Base-by-base conservation (phyloP, 1,284 basidiomycete genomes). In the Microbotryomycetes sp. region DNA sequence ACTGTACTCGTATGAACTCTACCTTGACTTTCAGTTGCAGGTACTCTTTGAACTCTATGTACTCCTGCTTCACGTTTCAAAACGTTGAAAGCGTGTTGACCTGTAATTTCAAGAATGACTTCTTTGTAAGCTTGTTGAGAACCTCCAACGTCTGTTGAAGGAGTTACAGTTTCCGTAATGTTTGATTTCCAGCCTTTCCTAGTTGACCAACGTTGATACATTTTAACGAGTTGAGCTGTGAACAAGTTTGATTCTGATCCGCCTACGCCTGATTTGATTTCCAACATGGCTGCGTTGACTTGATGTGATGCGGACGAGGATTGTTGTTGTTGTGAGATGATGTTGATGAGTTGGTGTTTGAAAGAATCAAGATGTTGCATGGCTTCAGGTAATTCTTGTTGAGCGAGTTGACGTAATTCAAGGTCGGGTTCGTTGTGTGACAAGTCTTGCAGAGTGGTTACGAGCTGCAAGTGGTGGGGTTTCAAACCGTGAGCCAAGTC, bases 1-100 rank as follows among this genome's bases (percentile, higher is more conserved):
- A 93, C 88, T 0, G 94, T 97, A 71, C 90, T 93, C 0, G 92
- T 97, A 73, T 98, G 94, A 22, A 92, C 84, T 58, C 94, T 81
- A 4, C 92, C 92, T 58, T 84, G 84, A 1, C 86, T 80, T 69
- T 97, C 92, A 1, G 92, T 97, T 0, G 84, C 84, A 0, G 94
- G 96, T 1, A 98, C 88, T 28, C 96, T 79, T 78, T 98, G 94
- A 0, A 99, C 92, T 5, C 94, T 82, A 77, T 98, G 94, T 0
- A 98, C 92, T 4, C 94, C 96, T 59, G 88, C 92, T 76, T 98
- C 94, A 84, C 86, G 93, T 49, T 85, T 80, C 61, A 98, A 74
- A 1, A 80, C 77, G 59, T 92, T 89, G 73, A 88, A 98, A 3
- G 85, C 86, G 1, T 86, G 85, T 1, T 81, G 77, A 0, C 89